phyloP scores from a whole-genome alignment of 1,284 basidiomycete species.

The Ceratobasidium sp. region DNA sequence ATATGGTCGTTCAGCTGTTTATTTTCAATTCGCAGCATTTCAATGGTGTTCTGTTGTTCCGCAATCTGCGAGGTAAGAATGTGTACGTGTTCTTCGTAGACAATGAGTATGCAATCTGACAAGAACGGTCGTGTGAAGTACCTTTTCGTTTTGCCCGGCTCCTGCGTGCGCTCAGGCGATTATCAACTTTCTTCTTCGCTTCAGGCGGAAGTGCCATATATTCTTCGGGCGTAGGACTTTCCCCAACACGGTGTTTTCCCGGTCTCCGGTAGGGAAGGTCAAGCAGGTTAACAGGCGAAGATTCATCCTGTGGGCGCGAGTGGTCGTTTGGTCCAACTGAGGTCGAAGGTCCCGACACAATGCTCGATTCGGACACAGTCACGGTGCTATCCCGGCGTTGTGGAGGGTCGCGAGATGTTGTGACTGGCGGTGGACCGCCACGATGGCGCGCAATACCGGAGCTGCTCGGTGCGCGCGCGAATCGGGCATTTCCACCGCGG shows the following conservation, averaged over 20 bases:
- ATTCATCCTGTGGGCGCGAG: conserved; percentile 3
- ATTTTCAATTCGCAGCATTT: conserved; percentile 37
- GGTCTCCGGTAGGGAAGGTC: conserved; percentile 21
- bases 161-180: conserved; percentile 33
- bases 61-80: conserved; percentile 21
- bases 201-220: conserved; percentile 37
- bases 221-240: conserved; percentile 35
- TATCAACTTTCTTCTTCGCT: conserved; percentile 39
- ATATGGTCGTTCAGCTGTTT: conserved; percentile 38
- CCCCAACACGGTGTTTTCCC: conserved; percentile 33
- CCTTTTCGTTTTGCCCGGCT: conserved; percentile 39
- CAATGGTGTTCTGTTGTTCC: conserved; percentile 32
- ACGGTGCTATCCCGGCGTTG: conserved; percentile 25
- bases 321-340: conserved; percentile 12
- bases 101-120: not conserved
- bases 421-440: conserved; percentile 7
- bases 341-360: conserved; percentile 4
- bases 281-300: not conserved
- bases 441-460: conserved; percentile 10
- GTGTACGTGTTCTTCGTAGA: conserved; percentile 25
- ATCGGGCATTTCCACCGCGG: conserved; percentile 29
- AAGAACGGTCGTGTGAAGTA: conserved; percentile 14
- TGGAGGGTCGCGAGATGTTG: conserved; percentile 14
- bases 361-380: conserved; percentile 31
- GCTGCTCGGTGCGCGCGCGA: conserved; percentile 32